phyloP scores from a whole-genome alignment of 371 early-diverging fungal genomes.

The Mortierella polycephala region DNA sequence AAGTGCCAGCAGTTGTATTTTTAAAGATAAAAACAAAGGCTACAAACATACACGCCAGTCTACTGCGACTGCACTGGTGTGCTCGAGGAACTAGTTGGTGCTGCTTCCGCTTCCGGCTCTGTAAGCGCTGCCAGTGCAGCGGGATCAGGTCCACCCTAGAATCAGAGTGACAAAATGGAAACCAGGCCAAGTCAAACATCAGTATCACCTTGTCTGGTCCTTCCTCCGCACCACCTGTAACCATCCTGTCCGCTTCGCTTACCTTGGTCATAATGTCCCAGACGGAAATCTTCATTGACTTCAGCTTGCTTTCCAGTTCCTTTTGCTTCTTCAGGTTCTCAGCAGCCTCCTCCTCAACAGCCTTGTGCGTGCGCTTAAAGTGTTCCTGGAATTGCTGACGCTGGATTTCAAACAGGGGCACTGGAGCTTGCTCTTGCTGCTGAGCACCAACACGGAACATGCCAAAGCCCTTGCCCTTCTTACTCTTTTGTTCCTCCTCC shows the following conservation, averaged over 20 bases:
- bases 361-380: constrained; percentile 52
- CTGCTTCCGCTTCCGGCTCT: constrained; percentile 12
- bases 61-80: too few species aligned
- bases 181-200: neutral
- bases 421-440: constrained; percentile 48
- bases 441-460: constrained; percentile 47
- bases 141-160: constrained; percentile 49
- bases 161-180: neutral
- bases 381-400: constrained; percentile 55
- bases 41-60: too few species aligned
- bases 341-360: constrained; percentile 52
- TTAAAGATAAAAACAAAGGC: too few species aligned
- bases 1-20: too few species aligned
- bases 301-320: constrained; percentile 51
- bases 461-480: constrained; percentile 56
- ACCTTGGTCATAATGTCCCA: constrained; percentile 55
- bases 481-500: constrained; percentile 75
- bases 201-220: neutral
- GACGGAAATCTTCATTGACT: constrained; percentile 51
- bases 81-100: too few species aligned
- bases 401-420: constrained; percentile 46
- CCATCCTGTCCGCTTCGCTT: neutral
- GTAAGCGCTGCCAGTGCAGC: constrained; percentile 37
- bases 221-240: neutral
- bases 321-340: constrained; percentile 53